phyloP scores from a whole-genome alignment of 192 early-diverging fungal genomes.

The Chytriomyces sp. region DNA sequence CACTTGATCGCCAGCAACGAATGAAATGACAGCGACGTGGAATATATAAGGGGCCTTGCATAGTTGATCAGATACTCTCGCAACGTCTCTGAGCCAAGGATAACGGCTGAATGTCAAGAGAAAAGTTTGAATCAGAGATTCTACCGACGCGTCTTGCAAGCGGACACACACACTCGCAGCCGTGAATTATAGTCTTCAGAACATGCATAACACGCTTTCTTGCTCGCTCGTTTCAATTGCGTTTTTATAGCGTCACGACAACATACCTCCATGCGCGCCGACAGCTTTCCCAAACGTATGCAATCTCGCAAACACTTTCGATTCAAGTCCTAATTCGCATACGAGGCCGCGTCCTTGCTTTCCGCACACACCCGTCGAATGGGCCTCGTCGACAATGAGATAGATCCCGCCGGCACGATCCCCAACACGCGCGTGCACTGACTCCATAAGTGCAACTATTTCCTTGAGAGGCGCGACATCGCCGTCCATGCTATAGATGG shows the following conservation, averaged over 20 bases:
- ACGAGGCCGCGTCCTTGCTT: constrained; percentile 68
- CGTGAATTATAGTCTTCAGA: too few species aligned
- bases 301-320: constrained; percentile 70
- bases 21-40: constrained; percentile 72
- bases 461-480: constrained; percentile 69
- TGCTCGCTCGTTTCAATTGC: too few species aligned
- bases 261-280: constrained; percentile 74
- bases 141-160: not conserved
- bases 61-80: constrained; percentile 80
- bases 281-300: constrained; percentile 86
- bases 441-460: constrained; percentile 55
- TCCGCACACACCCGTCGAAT: constrained; percentile 79
- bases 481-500: constrained; percentile 86
- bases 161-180: too few species aligned
- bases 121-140: too few species aligned
- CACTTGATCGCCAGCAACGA: constrained; percentile 66
- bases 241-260: not conserved
- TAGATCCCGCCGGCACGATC: constrained; percentile 51
- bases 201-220: too few species aligned
- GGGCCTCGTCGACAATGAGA: constrained; percentile 83
- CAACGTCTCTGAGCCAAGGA: constrained; percentile 64
- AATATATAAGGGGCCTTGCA: constrained; percentile 77
- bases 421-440: constrained; percentile 19
- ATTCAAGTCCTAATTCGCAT: constrained; percentile 62
- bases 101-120: too few species aligned